Conservation (phyloP, 495 filamentous ascomycete genomes). For the Talaromyces adpressus region DNA sequence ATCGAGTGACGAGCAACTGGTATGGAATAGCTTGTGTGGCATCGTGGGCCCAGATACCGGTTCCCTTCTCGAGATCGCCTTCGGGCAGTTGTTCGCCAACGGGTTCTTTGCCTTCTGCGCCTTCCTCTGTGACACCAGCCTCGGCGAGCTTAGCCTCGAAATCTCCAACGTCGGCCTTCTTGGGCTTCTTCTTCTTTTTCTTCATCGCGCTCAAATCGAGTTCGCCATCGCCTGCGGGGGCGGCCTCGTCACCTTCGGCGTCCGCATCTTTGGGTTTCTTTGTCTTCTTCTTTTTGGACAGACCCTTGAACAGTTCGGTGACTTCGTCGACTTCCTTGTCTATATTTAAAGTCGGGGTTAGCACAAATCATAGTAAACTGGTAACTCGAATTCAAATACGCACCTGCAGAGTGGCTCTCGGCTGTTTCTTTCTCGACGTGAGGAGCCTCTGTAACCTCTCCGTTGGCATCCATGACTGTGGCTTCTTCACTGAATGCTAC, state of each 20-base stretch:
- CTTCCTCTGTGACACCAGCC: conserved; percentile 52
- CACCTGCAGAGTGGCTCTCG: conserved; percentile 61
- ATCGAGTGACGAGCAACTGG: conserved; percentile 74
- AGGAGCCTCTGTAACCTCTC: conserved; percentile 65
- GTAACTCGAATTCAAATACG: conserved; percentile 1
- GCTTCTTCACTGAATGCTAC: conserved; percentile 83
- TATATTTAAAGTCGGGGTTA: background rate
- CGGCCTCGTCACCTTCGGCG: conserved; percentile 44
- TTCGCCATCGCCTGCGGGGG: conserved; percentile 55
- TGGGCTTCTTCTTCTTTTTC: conserved; percentile 90
- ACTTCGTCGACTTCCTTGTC: conserved; percentile 67
- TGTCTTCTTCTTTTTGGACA: conserved; percentile 81
- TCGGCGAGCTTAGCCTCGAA: conserved; percentile 78
- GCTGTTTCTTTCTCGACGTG: conserved; percentile 62
- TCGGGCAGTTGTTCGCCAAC: conserved; percentile 40
- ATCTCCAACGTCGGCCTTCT: conserved; percentile 64
- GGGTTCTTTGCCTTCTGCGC: conserved; percentile 40
- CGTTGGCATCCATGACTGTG: conserved; percentile 78
- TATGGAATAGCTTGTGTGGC: conserved; percentile 71
- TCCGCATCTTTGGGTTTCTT: conserved; percentile 58
- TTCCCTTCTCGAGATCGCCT: conserved; percentile 84
- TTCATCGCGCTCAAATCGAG: conserved; percentile 74
- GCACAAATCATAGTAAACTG: background rate
- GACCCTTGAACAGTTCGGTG: conserved; percentile 68
- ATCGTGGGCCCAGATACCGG: conserved; percentile 88